Evolutionary conservation across 129 eudicot species (phyloP).

Genomic region (Apium graveolens): DNA sequence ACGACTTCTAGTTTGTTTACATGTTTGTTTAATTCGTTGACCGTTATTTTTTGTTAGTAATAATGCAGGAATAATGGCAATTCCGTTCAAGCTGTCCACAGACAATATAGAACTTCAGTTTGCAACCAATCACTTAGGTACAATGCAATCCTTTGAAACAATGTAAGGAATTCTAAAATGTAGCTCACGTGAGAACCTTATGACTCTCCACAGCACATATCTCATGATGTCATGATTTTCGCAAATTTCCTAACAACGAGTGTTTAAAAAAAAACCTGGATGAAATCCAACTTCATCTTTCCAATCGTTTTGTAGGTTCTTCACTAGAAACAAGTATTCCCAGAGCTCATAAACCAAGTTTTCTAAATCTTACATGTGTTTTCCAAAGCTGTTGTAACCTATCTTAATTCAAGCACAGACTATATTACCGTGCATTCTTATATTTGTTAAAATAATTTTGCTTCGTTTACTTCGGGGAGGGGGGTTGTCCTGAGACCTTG

Average conservation of each 20-base stretch:
- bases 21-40: neutral
- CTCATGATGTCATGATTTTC: neutral
- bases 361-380: neutral
- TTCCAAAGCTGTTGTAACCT: neutral
- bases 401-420: neutral
- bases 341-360: neutral
- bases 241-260: neutral
- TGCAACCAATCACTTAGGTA: slow-evolving; percentile 93
- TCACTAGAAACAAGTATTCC: neutral
- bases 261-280: neutral
- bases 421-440: neutral
- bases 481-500: neutral
- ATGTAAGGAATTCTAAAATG: neutral
- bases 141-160: neutral
- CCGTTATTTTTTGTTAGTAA: slow-evolving; percentile 36
- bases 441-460: neutral
- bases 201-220: neutral
- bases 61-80: slow-evolving; percentile 92
- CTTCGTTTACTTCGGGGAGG: neutral
- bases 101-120: slow-evolving; percentile 87
- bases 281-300: neutral
- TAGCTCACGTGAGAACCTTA: neutral
- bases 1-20: neutral
- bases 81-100: slow-evolving; percentile 68
- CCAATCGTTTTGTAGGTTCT: neutral